Evolutionary conservation across 139 green algal genomes (phyloP).

Genomic region (Penium margaritaceum): DNA sequence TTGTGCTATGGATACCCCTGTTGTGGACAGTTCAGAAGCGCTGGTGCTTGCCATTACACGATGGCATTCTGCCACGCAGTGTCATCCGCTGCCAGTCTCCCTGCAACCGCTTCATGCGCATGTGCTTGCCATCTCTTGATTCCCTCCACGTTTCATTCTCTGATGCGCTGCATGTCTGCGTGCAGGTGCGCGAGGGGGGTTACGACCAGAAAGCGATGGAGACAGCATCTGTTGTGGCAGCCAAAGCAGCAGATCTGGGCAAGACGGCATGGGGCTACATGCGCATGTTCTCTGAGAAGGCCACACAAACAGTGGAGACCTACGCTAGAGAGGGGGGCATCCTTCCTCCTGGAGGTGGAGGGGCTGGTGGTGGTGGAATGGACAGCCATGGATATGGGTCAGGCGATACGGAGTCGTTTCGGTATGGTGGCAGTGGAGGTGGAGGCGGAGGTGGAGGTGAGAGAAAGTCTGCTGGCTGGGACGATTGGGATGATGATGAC

Average conservation of each 20-base stretch:
- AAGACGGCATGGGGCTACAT: slow-evolving; percentile 5
- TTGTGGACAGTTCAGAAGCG: too few relatives aligned
- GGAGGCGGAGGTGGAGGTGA: neutral
- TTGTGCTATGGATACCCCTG: too few relatives aligned
- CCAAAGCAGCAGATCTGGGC: neutral
- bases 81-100: neutral
- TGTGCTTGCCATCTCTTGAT: neutral
- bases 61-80: neutral
- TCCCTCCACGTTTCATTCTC: too few relatives aligned
- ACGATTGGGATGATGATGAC: neutral
- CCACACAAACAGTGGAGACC: neutral
- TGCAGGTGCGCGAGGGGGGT: neutral
- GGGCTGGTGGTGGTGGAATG: neutral
- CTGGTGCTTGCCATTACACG: neutral
- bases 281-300: neutral
- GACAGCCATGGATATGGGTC: too few relatives aligned
- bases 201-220: slow-evolving; percentile 2
- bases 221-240: neutral
- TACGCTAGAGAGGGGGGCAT: neutral
- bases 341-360: neutral
- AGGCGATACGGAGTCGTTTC: too few relatives aligned
- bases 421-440: neutral
- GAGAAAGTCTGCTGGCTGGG: neutral
- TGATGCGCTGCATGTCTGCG: too few relatives aligned
- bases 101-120: neutral